Percentiles rank a stretch among this genome's conserved stretches.
These are phyloP conservation scores for Avena sativa DNA, from an alignment of 176 grass and related monocot genomes.

Conservation along the genomic window DNA sequence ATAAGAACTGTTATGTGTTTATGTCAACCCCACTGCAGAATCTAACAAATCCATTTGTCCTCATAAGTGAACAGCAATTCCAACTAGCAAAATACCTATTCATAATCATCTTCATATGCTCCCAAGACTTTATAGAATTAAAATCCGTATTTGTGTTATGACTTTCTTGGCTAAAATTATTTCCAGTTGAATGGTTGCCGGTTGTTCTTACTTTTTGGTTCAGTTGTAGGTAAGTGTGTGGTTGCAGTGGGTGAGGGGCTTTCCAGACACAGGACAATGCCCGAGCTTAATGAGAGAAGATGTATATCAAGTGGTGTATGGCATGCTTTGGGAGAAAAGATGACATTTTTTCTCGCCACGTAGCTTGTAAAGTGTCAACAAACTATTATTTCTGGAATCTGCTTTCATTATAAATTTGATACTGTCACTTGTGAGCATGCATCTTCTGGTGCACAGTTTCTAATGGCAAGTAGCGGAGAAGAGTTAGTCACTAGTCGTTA, in stretches of 20 bases:
- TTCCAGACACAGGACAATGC: constrained; percentile 7
- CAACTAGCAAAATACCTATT: constrained; percentile 3
- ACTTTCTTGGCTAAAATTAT: constrained; percentile 30
- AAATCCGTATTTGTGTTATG: constrained; percentile 20
- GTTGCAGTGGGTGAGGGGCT: neutral
- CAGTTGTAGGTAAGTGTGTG: neutral
- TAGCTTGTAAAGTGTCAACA: constrained; percentile 34
- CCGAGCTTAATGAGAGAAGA: neutral
- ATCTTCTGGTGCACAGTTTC: constrained; percentile 22
- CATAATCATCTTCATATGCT: constrained; percentile 11
- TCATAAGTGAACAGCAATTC: neutral
- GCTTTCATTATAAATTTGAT: constrained; percentile 18
- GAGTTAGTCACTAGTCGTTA: constrained; percentile 2
- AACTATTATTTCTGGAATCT: constrained; percentile 21
- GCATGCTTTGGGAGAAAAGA: neutral
- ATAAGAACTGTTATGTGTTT: constrained; percentile 9
- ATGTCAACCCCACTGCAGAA: constrained; percentile 21
- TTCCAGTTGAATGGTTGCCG: neutral
- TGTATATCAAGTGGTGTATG: neutral
- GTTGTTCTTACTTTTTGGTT: constrained; percentile 33
- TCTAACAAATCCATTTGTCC: constrained; percentile 22
- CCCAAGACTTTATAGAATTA: constrained; percentile 13
- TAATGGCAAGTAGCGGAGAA: neutral
- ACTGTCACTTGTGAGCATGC: constrained; percentile 10
- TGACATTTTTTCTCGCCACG: neutral